phyloP scores from a whole-genome alignment of 2,329 filamentous ascomycete genomes.

The Alternaria postmessia region DNA sequence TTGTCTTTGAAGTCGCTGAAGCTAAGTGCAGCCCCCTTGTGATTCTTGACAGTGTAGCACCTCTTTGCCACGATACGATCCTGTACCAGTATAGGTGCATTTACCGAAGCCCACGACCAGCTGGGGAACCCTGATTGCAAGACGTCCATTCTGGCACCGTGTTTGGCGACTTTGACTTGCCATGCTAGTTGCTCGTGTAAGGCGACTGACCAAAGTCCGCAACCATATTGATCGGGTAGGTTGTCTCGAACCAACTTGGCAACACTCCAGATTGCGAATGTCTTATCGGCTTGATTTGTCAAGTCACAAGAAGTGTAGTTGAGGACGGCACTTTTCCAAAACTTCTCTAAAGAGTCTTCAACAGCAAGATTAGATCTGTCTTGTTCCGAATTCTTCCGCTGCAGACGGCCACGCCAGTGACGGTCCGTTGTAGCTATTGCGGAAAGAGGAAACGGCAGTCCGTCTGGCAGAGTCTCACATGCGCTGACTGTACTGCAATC shows the following conservation, averaged over 20 bases:
- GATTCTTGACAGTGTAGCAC: background rate
- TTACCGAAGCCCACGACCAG: conserved; percentile 2
- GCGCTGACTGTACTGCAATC: conserved; percentile 24
- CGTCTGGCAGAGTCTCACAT: conserved; percentile 14
- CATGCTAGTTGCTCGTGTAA: conserved; percentile 39
- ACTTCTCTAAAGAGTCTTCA: background rate
- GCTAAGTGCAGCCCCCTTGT: background rate
- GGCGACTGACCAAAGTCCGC: conserved; percentile 28
- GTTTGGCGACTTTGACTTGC: conserved; percentile 2
- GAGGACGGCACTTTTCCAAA: conserved; percentile 30
- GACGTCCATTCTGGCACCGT: background rate
- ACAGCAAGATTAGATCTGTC: background rate
- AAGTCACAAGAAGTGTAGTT: conserved; percentile 33
- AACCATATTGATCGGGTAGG: conserved; percentile 29
- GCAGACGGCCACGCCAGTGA: background rate
- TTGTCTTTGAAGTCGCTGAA: no score
- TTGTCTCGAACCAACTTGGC: conserved; percentile 35
- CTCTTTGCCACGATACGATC: background rate
- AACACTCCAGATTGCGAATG: conserved; percentile 34
- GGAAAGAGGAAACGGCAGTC: background rate
- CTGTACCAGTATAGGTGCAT: background rate
- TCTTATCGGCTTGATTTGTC: conserved; percentile 31
- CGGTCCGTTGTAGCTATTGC: background rate
- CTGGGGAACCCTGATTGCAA: background rate
- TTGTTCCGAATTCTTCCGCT: no score